Conservation (phyloP, 2,329 filamentous ascomycete genomes). For the Ploettnerulaceae sp. region DNA sequence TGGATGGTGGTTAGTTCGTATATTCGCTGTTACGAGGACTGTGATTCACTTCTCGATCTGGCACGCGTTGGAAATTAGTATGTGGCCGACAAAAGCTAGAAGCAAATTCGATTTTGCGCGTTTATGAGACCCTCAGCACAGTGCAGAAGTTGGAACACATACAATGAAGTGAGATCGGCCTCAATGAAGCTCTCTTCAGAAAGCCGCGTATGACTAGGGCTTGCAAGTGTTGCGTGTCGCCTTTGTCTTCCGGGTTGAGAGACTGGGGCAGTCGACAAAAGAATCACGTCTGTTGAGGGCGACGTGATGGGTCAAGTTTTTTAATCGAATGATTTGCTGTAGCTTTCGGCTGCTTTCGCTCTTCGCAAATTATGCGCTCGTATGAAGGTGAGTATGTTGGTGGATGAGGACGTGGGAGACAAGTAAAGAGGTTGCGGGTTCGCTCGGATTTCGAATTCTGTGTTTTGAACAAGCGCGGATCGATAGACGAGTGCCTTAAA, state of each 20-base stretch:
- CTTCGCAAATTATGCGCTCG: conserved; percentile 5
- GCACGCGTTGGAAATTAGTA: conserved; percentile 24
- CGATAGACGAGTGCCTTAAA: conserved; percentile 19
- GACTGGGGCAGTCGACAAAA: conserved; percentile 1
- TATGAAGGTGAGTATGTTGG: not conserved
- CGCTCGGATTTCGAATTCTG: conserved; percentile 18
- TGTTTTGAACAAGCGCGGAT: conserved; percentile 19
- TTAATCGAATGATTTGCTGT: conserved; percentile 6
- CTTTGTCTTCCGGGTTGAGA: conserved; percentile 12
- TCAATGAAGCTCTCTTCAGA: conserved; percentile 32
- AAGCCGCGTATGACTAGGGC: conserved; percentile 21
- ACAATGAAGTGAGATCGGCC: conserved; percentile 33
- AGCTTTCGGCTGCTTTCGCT: conserved; percentile 11
- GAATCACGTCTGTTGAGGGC: conserved; percentile 10
- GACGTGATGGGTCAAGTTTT: conserved; percentile 6
- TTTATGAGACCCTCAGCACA: conserved; percentile 11
- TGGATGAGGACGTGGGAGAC: not conserved
- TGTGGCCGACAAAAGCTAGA: conserved; percentile 17
- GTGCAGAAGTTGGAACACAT: conserved; percentile 18
- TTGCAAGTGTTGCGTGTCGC: conserved; percentile 15
- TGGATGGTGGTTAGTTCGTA: conserved; percentile 16
- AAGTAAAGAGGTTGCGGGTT: conserved; percentile 9
- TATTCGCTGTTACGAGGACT: conserved; percentile 32
- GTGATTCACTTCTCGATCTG: conserved; percentile 33
- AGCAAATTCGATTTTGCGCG: conserved; percentile 19